Evolutionary conservation across 257 asterid species (phyloP).

Genomic region (Rehmannia glutinosa): DNA sequence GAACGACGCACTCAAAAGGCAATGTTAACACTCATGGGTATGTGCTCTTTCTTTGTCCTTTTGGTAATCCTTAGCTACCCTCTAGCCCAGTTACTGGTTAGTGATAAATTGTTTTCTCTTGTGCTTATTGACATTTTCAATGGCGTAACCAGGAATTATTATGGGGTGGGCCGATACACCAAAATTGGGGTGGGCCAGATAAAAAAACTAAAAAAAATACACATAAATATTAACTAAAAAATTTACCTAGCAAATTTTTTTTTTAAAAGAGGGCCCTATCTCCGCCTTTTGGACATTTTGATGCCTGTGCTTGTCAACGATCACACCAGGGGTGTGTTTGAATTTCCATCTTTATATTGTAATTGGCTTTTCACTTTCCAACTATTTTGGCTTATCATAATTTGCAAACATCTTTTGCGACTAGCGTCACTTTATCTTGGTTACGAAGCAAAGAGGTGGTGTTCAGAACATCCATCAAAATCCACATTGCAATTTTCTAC

Average conservation of each 20-base stretch:
- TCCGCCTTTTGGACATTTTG: too few species aligned
- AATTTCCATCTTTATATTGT: neutral
- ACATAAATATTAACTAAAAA: too few species aligned
- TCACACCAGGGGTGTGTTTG: constrained; percentile 1
- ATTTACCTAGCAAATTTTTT: too few species aligned
- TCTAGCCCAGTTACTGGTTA: neutral
- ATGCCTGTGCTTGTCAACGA: neutral
- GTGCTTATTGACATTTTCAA: neutral
- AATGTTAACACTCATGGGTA: constrained; percentile 70
- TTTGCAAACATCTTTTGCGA: neutral
- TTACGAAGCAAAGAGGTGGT: neutral
- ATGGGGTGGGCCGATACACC: too few species aligned
- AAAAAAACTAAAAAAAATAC: too few species aligned
- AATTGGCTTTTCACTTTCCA: neutral
- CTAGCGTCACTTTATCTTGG: neutral
- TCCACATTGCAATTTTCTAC: too few species aligned
- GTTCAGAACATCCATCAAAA: too few species aligned
- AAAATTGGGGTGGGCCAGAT: too few species aligned
- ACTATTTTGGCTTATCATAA: neutral
- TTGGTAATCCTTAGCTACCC: neutral
- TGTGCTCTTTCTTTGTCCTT: constrained; percentile 16
- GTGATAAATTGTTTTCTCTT: neutral
- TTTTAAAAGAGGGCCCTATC: too few species aligned
- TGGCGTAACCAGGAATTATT: too few species aligned
- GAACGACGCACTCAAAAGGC: constrained; percentile 92